Percentiles rank a stretch among this genome's conserved stretches.
phyloP scores from a whole-genome alignment of 2,329 filamentous ascomycete species.

The Ramularia endophylla region DNA sequence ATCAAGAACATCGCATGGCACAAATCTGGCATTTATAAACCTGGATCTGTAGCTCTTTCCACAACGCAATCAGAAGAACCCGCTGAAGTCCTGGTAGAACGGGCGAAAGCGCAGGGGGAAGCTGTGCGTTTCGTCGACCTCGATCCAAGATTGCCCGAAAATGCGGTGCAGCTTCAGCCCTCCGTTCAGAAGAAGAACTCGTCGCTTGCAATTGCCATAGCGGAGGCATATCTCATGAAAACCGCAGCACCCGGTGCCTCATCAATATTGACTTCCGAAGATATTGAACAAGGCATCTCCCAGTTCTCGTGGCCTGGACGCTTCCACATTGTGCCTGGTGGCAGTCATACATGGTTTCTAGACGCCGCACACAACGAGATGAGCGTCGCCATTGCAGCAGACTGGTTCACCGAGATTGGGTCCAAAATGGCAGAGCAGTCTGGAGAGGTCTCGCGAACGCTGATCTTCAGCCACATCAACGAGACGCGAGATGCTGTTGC shows the following conservation, averaged over 20 bases:
- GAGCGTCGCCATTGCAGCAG: conserved; percentile 33
- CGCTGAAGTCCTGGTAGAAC: conserved; percentile 45
- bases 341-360: conserved; percentile 33
- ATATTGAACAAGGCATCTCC: conserved; percentile 13
- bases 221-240: conserved; percentile 14
- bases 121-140: conserved; percentile 43
- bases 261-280: conserved; percentile 9
- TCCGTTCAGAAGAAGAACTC: conserved; percentile 59
- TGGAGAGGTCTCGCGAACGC: conserved; percentile 3
- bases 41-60: conserved; percentile 55
- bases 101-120: conserved; percentile 40
- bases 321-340: conserved; percentile 17
- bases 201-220: conserved; percentile 48
- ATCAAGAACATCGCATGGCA: conserved; percentile 83
- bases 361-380: conserved; percentile 41
- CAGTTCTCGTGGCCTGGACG: conserved; percentile 22
- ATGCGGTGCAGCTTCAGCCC: conserved; percentile 52
- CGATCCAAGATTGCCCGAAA: conserved; percentile 42
- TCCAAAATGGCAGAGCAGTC: not conserved
- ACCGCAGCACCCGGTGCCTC: not conserved
- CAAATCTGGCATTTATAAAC: conserved; percentile 79
- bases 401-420: conserved; percentile 33
- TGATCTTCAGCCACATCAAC: conserved; percentile 26
- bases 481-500: conserved; percentile 18
- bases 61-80: conserved; percentile 27